phyloP scores from a whole-genome alignment of 1,284 basidiomycete species.

The Ustilago shanxiensis region DNA sequence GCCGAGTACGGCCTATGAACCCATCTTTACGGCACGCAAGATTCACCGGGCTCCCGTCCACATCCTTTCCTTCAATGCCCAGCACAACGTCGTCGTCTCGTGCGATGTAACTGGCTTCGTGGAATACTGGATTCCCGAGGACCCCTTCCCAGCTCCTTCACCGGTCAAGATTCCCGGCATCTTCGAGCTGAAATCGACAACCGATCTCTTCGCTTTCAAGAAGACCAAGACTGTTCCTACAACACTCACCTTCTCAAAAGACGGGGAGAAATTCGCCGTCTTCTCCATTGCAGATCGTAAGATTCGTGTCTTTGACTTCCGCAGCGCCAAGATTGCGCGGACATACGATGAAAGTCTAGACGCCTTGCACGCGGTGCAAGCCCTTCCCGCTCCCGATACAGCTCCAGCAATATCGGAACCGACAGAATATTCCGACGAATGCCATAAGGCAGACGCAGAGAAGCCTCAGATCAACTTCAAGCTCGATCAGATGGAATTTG shows the following conservation, averaged over 20 bases:
- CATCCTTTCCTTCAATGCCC: conserved; percentile 78
- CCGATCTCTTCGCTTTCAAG: conserved; percentile 97
- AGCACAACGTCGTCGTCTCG: conserved; percentile 90
- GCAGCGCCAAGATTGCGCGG: conserved; percentile 87
- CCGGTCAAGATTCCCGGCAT: conserved; percentile 73
- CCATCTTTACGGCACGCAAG: conserved; percentile 32
- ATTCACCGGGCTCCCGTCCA: conserved; percentile 43
- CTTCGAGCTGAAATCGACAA: conserved; percentile 91
- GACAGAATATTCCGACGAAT: neutral
- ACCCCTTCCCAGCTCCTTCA: conserved; percentile 79
- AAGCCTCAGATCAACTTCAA: conserved; percentile 75
- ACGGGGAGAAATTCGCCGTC: conserved; percentile 87
- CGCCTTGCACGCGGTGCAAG: conserved; percentile 79
- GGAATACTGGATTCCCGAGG: conserved; percentile 95
- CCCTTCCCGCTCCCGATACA: conserved; percentile 14
- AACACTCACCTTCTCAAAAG: conserved; percentile 89
- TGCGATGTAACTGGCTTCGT: conserved; percentile 94
- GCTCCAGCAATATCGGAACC: neutral
- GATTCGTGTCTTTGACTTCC: conserved; percentile 91
- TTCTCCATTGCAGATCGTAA: conserved; percentile 92
- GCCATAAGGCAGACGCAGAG: neutral
- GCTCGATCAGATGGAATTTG: conserved; percentile 99
- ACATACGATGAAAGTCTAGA: conserved; percentile 94
- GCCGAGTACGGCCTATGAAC: conserved; percentile 13
- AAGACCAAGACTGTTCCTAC: conserved; percentile 95